Base-by-base conservation (phyloP, 345 rosid genomes). In the Corymbia maculata region DNA sequence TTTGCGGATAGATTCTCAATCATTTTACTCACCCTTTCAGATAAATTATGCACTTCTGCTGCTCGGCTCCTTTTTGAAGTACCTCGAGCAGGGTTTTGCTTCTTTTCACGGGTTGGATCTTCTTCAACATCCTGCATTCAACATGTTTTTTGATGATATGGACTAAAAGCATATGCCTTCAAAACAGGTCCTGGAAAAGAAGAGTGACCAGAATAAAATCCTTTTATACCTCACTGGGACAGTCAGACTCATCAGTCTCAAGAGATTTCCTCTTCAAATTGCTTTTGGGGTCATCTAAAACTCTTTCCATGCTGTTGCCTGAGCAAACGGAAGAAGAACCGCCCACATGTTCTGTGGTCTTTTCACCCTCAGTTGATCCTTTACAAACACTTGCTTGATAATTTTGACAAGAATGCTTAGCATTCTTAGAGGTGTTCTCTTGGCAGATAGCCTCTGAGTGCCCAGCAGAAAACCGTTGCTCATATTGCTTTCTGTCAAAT, bases 11-110 rank as follows among this genome's bases (percentile, higher is more conserved):
- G 49, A 51, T 26, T 45, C 51, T 61, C n/a, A 86, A 52, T 53
- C 82, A 89, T 87, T 85, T 86, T 80, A 86, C 98, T 92, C 91
- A 97, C 99, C 96, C 99, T 95, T 94, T 97, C 99, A 87, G 99
- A 97, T 84, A 97, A 92, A 90, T 96, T 97, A 92, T 97, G 99
- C 75, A 97, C 98, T 93, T 95, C 98, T 6, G 99, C 98, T 17
- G 99, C 96, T 89, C 98, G 96, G 91, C 96, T 95, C 92, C 97
- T 95, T 94, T 94, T 96, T 68, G 94, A 93, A 21, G 75, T 50
- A 70, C 94, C 94, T 92, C 91, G 90, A 88, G 94, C 88, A 86
- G 91, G 89, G 87, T 89, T 89, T 64, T 85, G 89, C 82, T 93
- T 95, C 90, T 95, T 93, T 85, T 75, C 92, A 85, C 91, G 91